phyloP scores from a whole-genome alignment of 495 filamentous ascomycete species.

The Penicillium tannophilum region DNA sequence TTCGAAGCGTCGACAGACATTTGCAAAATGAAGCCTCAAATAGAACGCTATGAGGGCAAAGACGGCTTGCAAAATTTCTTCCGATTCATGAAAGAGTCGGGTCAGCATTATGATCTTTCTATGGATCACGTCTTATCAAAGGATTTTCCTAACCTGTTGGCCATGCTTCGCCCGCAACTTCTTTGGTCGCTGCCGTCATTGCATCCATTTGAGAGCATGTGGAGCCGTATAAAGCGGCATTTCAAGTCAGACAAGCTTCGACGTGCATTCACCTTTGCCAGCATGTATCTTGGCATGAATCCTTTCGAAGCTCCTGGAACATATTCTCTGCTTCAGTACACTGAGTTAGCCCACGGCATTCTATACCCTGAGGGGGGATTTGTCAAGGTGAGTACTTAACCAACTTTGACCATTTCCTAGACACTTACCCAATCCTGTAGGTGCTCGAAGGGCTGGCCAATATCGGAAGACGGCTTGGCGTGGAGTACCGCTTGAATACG shows the following conservation, averaged over 20 bases:
- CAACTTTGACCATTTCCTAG: background rate
- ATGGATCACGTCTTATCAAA: constrained; percentile 59
- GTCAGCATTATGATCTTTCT: constrained; percentile 65
- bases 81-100: constrained; percentile 60
- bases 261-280: constrained; percentile 70
- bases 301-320: constrained; percentile 73
- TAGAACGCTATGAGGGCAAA: constrained; percentile 66
- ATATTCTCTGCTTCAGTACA: constrained; percentile 72
- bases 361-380: constrained; percentile 75
- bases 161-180: constrained; percentile 55
- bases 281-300: constrained; percentile 79
- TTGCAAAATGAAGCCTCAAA: constrained; percentile 63
- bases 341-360: constrained; percentile 70
- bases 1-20: constrained; percentile 63
- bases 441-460: constrained; percentile 58
- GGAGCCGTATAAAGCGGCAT: constrained; percentile 57
- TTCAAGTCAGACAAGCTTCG: constrained; percentile 67
- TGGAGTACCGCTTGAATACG: constrained; percentile 56
- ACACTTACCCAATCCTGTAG: constrained; percentile 12
- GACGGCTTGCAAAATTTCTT: constrained; percentile 66
- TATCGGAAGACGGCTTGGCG: constrained; percentile 57
- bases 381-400: constrained; percentile 31
- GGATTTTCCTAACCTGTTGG: constrained; percentile 59
- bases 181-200: constrained; percentile 53
- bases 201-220: constrained; percentile 68